These are phyloP conservation scores for Apophysomyces sp. DNA, from an alignment of 371 early-diverging fungal species.

Conservation along the genomic window DNA sequence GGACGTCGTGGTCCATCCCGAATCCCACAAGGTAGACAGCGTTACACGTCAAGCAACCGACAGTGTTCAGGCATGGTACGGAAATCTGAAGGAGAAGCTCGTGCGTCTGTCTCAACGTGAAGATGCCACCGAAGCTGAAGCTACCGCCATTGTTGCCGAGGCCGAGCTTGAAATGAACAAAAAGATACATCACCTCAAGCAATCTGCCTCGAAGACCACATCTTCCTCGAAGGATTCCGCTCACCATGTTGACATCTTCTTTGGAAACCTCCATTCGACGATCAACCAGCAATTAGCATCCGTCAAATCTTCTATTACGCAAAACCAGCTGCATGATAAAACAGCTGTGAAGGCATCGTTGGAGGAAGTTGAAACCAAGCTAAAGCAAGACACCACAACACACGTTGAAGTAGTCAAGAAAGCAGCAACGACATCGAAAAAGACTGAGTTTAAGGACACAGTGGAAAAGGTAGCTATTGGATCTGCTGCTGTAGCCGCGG, in stretches of 20 bases:
- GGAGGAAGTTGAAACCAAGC: not conserved
- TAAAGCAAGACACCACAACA: not conserved
- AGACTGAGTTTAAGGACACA: not conserved
- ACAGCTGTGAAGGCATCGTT: conserved; percentile 9
- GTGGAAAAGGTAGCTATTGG: not conserved
- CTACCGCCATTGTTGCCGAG: not conserved
- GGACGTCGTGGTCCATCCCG: not conserved
- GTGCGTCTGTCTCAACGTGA: not conserved
- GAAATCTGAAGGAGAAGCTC: not conserved
- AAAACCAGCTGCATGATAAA: conserved; percentile 20
- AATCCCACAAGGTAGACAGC: not conserved
- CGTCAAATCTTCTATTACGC: conserved; percentile 20
- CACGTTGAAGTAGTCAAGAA: not conserved
- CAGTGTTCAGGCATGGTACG: not conserved
- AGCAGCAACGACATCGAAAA: not conserved
- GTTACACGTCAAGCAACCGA: not conserved
- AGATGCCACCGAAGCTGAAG: not conserved
- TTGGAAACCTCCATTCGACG: conserved; percentile 25
- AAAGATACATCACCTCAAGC: not conserved
- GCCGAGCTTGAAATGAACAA: conserved; percentile 2
- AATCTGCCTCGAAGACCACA: not conserved
- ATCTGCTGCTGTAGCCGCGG: not conserved
- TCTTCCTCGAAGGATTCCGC: not conserved
- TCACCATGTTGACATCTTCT: conserved; percentile 29
- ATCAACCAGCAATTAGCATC: conserved; percentile 21